Conservation (phyloP, 345 rosid genomes). For the Rhodomyrtus tomentosa region DNA sequence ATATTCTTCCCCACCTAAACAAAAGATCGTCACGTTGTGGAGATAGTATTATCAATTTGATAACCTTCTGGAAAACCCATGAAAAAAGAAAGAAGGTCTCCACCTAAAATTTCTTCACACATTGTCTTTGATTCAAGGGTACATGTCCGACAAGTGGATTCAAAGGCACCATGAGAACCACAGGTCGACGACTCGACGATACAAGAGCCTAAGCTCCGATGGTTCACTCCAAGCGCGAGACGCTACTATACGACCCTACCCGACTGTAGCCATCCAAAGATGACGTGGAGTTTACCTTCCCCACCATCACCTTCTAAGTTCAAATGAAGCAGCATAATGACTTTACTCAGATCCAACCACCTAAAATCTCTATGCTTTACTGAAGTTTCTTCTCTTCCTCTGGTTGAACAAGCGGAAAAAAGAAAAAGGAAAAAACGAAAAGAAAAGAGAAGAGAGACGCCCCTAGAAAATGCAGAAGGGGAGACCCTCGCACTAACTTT, state of each 20-base stretch:
- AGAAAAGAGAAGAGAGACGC: background rate
- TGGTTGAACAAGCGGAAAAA: background rate
- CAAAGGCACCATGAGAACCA: too few species aligned
- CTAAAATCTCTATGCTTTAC: background rate
- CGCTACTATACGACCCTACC: too few species aligned
- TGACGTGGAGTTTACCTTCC: too few species aligned
- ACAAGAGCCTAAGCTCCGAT: too few species aligned
- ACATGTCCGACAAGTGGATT: too few species aligned
- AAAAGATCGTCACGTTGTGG: background rate
- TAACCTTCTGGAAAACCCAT: background rate
- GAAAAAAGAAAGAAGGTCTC: background rate
- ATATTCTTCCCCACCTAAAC: background rate
- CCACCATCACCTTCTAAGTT: too few species aligned
- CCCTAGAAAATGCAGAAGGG: background rate
- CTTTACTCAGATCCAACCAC: too few species aligned
- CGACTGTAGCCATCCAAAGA: too few species aligned
- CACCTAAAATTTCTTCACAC: background rate
- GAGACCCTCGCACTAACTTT: background rate
- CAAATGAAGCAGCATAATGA: too few species aligned
- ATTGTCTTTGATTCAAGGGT: too few species aligned
- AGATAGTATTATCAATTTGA: background rate
- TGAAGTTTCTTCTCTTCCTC: background rate
- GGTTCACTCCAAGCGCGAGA: too few species aligned
- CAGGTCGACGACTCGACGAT: too few species aligned
- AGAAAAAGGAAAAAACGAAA: background rate